Conservation (phyloP, 371 early-diverging fungal species). For the Zopfochytrium polystomum region DNA sequence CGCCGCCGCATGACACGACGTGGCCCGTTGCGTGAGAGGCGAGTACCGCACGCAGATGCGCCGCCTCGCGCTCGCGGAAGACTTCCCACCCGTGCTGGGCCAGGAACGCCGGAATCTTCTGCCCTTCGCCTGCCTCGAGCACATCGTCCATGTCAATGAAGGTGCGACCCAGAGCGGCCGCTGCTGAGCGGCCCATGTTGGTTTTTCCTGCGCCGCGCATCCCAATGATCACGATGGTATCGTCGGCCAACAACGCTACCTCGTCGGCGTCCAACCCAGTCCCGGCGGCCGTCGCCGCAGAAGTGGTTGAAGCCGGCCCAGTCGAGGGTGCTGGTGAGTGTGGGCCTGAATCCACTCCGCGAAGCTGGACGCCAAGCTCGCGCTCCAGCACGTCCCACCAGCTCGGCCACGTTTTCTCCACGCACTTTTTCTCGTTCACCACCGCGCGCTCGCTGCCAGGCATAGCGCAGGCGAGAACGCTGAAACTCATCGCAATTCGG, state of each 20-base stretch:
- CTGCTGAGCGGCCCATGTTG: constrained; percentile 74
- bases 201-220: constrained; percentile 98
- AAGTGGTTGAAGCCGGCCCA: too few species aligned
- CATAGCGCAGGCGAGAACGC: constrained; percentile 75
- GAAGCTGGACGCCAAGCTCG: constrained; percentile 66
- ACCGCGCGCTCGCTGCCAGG: constrained; percentile 59
- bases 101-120: constrained; percentile 76
- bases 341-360: constrained; percentile 69
- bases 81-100: constrained; percentile 79
- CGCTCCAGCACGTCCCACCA: constrained; percentile 94
- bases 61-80: constrained; percentile 80
- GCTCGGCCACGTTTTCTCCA: constrained; percentile 96
- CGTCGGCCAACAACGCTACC: constrained; percentile 28
- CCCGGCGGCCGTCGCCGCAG: too few species aligned
- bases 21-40: constrained; percentile 51
- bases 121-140: constrained; percentile 64
- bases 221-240: constrained; percentile 80
- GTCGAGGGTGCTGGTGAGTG: too few species aligned
- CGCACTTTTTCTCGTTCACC: constrained; percentile 89
- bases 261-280: neutral
- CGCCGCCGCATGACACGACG: constrained; percentile 92
- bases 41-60: constrained; percentile 58
- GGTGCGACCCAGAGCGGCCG: constrained; percentile 60
- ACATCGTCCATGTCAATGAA: constrained; percentile 90
- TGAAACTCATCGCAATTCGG: constrained; percentile 95